phyloP scores from a whole-genome alignment of 805 yeast species.

The Zygosaccharomyces rouxii region DNA sequence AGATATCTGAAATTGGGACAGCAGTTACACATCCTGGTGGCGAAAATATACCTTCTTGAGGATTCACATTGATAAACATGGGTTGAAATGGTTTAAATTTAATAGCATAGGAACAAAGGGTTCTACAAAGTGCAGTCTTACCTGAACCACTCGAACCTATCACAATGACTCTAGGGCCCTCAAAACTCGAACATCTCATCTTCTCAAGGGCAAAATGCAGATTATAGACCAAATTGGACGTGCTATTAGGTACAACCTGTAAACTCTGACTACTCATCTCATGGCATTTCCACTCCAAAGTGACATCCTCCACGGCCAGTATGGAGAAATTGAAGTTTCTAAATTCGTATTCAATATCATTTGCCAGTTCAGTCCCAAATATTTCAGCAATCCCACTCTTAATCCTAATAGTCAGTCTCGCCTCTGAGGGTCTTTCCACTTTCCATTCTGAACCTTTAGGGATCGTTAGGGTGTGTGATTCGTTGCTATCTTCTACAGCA shows the following conservation, averaged over 20 bases:
- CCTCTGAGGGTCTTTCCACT: constrained; percentile 39
- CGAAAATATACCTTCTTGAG: constrained; percentile 62
- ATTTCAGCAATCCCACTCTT: constrained; percentile 78
- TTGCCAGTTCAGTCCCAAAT: constrained; percentile 88
- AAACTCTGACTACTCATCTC: constrained; percentile 34
- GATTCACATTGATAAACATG: constrained; percentile 72
- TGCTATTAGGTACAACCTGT: constrained; percentile 52
- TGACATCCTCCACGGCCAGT: constrained; percentile 63
- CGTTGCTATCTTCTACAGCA: constrained; percentile 17
- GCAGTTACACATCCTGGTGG: constrained; percentile 85
- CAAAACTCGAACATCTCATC: constrained; percentile 35
- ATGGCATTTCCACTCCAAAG: constrained; percentile 43
- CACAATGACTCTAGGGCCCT: constrained; percentile 52
- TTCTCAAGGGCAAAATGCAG: constrained; percentile 74
- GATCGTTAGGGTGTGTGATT: constrained; percentile 19
- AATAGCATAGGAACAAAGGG: constrained; percentile 68
- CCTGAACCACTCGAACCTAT: constrained; percentile 74
- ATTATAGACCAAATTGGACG: constrained; percentile 69
- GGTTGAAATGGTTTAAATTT: constrained; percentile 64
- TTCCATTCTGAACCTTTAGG: constrained; percentile 32
- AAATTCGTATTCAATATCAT: constrained; percentile 57
- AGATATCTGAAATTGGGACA: constrained; percentile 71
- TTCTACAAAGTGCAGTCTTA: constrained; percentile 69
- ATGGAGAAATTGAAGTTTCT: constrained; percentile 51
- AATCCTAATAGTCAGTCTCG: constrained; percentile 35